Base-by-base conservation (phyloP, 768 basidiomycete genomes). In the Kwoniella shandongensis region DNA sequence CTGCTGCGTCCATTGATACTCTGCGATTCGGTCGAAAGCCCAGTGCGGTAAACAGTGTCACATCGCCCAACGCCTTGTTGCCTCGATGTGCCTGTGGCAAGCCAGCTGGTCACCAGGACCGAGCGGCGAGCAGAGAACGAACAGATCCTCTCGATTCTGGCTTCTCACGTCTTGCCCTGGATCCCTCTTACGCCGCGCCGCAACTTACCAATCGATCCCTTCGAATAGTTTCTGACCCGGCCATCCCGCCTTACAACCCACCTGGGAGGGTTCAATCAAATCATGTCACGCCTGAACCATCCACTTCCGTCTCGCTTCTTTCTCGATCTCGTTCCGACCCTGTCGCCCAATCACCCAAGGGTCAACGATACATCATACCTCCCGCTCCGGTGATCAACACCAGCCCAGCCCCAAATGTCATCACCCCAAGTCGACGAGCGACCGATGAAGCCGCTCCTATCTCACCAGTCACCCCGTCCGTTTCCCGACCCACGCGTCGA, bases 1-100 rank as follows among this genome's bases (percentile, higher is more conserved):
- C 54, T 35, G 69, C 66, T 11, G 48, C 58, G 10, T 66, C 62
- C 18, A 65, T 70, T 35, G 75, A 76, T 44, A 76, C 75, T 2
- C 59, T 76, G 1, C 69, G 67, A n/a, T 76, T 72, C 57, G 75
- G 71, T 44, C 71, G 75, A 38, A 68, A 71, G 46, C 72, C 75
- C 1, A 61, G 62, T 32, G 62, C 62, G 12, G 67, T 65, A 44
- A 76, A 76, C 56, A 65, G 51, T 38, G 70, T 76, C 11, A 72
- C 67, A 15, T 73, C 71, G 23, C 75, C 75, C 4, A 69, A 74
- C 45, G 75, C 73, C 2, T 57, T 76, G 17, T 38, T 63, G 29
- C 69, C 75, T 22, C 45, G 66, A 49, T 73, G 71, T 38, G 68
- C 71, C 3, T 73, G 71, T 54, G 71, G 71, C 7, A 57, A 60